Conservation (phyloP, 805 yeast species). For the Schwanniomyces pseudopolymorphus region DNA sequence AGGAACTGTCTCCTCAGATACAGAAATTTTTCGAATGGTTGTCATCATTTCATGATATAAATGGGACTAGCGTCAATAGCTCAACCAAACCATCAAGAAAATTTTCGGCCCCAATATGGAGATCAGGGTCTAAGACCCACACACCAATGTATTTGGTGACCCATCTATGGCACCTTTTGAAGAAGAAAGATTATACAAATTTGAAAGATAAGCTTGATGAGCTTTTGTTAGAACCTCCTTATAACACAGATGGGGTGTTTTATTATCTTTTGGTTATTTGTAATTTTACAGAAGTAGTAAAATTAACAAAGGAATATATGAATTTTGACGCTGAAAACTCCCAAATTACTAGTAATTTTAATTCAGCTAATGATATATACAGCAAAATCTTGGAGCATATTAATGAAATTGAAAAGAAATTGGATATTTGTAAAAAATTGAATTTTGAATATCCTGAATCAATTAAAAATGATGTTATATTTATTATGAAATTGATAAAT, state of each 20-base stretch:
- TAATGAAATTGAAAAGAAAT: conserved; percentile 11
- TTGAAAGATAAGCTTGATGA: conserved; percentile 36
- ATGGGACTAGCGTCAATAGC: conserved; percentile 7
- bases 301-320: conserved; percentile 13
- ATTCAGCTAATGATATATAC: conserved; percentile 5
- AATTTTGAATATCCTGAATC: conserved; percentile 24
- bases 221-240: conserved; percentile 43
- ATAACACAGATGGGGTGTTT: conserved; percentile 39
- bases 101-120: conserved; percentile 35
- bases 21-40: conserved; percentile 36
- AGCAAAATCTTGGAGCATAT: conserved; percentile 10
- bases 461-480: conserved; percentile 11
- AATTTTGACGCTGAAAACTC: conserved; percentile 1
- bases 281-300: conserved; percentile 20
- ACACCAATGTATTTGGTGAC: conserved; percentile 42
- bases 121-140: conserved; percentile 38
- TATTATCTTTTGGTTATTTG: conserved; percentile 35
- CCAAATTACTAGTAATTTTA: conserved; percentile 3
- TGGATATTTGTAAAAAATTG: conserved; percentile 21
- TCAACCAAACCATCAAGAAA: conserved; percentile 5
- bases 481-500: conserved; percentile 5
- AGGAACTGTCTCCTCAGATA: conserved; percentile 7
- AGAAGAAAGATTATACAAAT: conserved; percentile 31
- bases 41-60: conserved; percentile 23
- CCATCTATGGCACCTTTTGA: conserved; percentile 42